These are phyloP conservation scores for Emericellopsis terricola DNA, from an alignment of 495 filamentous ascomycete genomes.

Conservation along the genomic window DNA sequence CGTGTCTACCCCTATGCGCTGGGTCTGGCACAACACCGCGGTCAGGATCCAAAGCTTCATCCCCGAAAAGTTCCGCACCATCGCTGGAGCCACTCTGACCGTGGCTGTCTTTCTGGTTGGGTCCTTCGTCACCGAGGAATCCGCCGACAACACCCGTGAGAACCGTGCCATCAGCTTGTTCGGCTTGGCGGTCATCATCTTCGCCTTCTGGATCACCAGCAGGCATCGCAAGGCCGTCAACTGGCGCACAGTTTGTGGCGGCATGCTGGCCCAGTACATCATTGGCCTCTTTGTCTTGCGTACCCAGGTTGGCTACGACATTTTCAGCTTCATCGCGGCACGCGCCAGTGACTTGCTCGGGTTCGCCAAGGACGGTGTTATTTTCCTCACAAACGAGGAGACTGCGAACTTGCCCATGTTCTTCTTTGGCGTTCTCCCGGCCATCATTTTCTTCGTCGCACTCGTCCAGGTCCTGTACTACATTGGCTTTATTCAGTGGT, in stretches of 20 bases:
- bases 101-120: constrained; percentile 59
- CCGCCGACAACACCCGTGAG: constrained; percentile 53
- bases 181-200: constrained; percentile 57
- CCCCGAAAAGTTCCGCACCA: constrained; percentile 43
- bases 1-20: constrained; percentile 43
- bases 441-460: constrained; percentile 87
- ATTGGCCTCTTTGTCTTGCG: constrained; percentile 75
- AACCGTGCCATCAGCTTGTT: constrained; percentile 69
- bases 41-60: constrained; percentile 31
- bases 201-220: constrained; percentile 47
- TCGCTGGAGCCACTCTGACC: constrained; percentile 36
- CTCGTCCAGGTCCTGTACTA: constrained; percentile 72
- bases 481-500: constrained; percentile 67
- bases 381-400: constrained; percentile 44
- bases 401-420: constrained; percentile 39
- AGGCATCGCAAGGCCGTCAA: constrained; percentile 48
- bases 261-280: constrained; percentile 78
- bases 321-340: constrained; percentile 69
- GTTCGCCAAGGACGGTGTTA: constrained; percentile 50
- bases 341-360: constrained; percentile 52
- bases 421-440: constrained; percentile 51
- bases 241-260: constrained; percentile 76
- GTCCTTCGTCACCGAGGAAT: constrained; percentile 50
- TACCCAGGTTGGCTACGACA: constrained; percentile 58
- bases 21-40: constrained; percentile 45